Evolutionary conservation across 2,329 filamentous ascomycete species (phyloP).

Genomic region (Xylariaceae sp.): DNA sequence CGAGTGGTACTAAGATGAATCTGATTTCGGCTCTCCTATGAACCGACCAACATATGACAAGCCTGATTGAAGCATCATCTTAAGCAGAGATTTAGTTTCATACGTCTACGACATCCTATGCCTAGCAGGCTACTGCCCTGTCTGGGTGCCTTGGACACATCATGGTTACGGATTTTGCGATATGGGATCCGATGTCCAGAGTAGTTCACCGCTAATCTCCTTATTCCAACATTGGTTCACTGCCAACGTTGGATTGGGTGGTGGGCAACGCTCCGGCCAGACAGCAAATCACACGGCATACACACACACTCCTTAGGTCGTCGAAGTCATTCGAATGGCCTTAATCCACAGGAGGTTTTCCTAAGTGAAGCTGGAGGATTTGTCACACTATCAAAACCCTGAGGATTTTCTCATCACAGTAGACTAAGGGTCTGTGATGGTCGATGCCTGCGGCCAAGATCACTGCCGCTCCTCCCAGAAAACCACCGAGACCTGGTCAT

Average conservation of each 20-base stretch:
- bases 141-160: slow-evolving; percentile 56
- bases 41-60: slow-evolving; percentile 41
- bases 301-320: slow-evolving; percentile 18
- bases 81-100: slow-evolving; percentile 49
- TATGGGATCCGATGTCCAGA: slow-evolving; percentile 31
- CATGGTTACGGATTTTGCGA: slow-evolving; percentile 58
- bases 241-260: slow-evolving; percentile 15
- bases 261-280: slow-evolving; percentile 14
- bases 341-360: too few relatives aligned
- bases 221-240: slow-evolving; percentile 11
- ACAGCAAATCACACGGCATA: slow-evolving; percentile 14
- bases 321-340: slow-evolving; percentile 26
- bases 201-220: slow-evolving; percentile 14
- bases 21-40: neutral
- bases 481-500: too few relatives aligned
- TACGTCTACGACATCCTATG: slow-evolving; percentile 55
- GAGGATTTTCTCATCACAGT: too few relatives aligned
- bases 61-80: slow-evolving; percentile 46
- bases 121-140: slow-evolving; percentile 43
- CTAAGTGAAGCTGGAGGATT: too few relatives aligned
- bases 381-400: too few relatives aligned
- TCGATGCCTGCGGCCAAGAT: too few relatives aligned
- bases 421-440: too few relatives aligned
- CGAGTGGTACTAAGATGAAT: neutral
- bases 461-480: too few relatives aligned